phyloP scores from a whole-genome alignment of 164 flowering plant species.

The Echeveria elegans region DNA sequence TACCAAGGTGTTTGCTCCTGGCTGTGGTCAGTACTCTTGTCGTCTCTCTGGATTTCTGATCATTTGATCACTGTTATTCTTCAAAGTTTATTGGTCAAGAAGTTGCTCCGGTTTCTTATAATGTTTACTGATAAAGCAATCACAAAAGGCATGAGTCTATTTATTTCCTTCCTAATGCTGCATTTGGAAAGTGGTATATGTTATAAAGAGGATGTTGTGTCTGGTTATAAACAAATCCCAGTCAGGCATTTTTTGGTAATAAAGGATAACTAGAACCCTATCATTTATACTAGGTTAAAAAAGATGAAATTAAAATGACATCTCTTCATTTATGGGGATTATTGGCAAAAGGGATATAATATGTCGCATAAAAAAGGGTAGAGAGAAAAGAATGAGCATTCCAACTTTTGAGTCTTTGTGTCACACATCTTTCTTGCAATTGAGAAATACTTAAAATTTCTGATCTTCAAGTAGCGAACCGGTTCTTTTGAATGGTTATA shows the following conservation, averaged over 20 bases:
- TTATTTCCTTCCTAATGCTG: not conserved
- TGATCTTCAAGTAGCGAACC: not conserved
- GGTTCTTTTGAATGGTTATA: not conserved
- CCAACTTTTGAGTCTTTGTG: not conserved
- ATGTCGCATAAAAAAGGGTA: not conserved
- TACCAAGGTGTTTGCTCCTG: conserved; percentile 60
- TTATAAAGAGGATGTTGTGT: too few relatives aligned
- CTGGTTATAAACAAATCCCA: too few relatives aligned
- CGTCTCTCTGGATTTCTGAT: not conserved
- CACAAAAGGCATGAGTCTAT: not conserved
- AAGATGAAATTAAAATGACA: too few relatives aligned
- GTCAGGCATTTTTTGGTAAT: too few relatives aligned
- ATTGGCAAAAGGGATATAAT: not conserved
- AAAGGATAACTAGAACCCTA: too few relatives aligned
- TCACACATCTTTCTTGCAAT: not conserved
- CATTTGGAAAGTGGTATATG: too few relatives aligned
- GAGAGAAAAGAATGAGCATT: not conserved
- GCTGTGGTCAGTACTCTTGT: conserved; percentile 34
- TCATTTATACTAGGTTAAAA: too few relatives aligned
- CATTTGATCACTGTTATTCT: not conserved
- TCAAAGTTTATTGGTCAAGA: not conserved
- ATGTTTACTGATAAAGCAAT: not conserved
- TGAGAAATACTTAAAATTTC: not conserved
- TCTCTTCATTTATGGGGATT: too few relatives aligned
- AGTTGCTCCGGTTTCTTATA: not conserved